These are phyloP conservation scores for Apiospora hydei DNA, from an alignment of 2,329 filamentous ascomycete genomes.

Conservation along the genomic window DNA sequence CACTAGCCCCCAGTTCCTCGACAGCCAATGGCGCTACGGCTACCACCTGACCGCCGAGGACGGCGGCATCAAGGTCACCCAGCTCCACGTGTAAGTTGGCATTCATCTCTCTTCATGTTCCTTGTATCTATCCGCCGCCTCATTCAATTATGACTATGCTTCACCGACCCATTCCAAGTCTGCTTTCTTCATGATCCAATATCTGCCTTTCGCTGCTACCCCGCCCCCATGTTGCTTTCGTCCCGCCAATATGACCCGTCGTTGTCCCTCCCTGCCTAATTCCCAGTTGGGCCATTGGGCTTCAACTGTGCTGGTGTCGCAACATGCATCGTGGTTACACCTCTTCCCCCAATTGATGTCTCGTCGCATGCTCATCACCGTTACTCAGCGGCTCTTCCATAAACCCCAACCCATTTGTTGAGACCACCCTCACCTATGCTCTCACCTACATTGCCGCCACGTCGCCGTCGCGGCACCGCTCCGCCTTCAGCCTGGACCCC, in stretches of 20 bases:
- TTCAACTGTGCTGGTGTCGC: not conserved
- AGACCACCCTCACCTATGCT: conserved; percentile 87
- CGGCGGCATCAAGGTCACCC: conserved; percentile 83
- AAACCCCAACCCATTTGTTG: conserved; percentile 81
- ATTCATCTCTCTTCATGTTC: no score
- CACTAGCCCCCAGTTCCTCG: conserved; percentile 87
- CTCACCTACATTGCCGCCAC: conserved; percentile 77
- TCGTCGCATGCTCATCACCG: not conserved
- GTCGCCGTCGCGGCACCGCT: conserved; percentile 41
- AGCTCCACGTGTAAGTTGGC: conserved; percentile 75
- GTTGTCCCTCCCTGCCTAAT: not conserved
- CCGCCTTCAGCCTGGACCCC: conserved; percentile 65
- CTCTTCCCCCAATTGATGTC: not conserved
- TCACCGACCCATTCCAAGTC: no score
- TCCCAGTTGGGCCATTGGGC: not conserved
- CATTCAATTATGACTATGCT: no score
- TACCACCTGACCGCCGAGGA: conserved; percentile 73
- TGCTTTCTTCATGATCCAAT: not conserved
- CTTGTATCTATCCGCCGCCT: no score
- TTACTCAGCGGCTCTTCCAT: conserved; percentile 51
- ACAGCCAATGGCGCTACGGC: conserved; percentile 88
- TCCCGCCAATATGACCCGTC: not conserved
- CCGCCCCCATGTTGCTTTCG: not conserved
- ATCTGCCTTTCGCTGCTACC: not conserved
- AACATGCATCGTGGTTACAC: not conserved